These are phyloP conservation scores for Leishmania mexicana DNA, from an alignment of 208 protist genomes.

Conservation along the genomic window DNA sequence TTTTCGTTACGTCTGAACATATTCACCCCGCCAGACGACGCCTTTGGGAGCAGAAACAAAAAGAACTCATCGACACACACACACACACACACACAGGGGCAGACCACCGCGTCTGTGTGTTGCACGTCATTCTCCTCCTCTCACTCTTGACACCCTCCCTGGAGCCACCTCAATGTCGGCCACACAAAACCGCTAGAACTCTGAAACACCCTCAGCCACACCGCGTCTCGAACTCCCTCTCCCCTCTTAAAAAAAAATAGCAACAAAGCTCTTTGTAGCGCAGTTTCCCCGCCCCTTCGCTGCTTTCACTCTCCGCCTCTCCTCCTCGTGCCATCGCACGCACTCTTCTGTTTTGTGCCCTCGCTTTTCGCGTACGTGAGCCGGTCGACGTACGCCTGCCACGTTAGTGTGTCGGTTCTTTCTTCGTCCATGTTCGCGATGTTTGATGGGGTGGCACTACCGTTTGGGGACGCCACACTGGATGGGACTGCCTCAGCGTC, in stretches of 20 bases:
- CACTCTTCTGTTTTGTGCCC: neutral
- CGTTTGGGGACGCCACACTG: conserved; percentile 6
- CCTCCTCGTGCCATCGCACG: neutral
- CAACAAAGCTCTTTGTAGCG: too few species aligned
- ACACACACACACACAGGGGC: neutral
- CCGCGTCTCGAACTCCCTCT: neutral
- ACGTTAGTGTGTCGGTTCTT: neutral
- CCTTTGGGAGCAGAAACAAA: neutral
- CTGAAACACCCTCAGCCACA: too few species aligned
- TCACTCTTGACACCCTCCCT: neutral
- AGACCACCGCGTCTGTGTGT: neutral
- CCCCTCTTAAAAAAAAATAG: neutral
- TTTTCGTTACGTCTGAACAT: too few species aligned
- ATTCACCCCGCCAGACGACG: neutral
- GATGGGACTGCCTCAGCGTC: neutral
- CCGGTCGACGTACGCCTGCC: neutral
- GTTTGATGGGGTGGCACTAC: conserved; percentile 22
- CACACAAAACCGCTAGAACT: too few species aligned
- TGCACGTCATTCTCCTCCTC: neutral
- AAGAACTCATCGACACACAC: neutral
- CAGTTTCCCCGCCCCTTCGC: neutral
- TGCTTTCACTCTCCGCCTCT: conserved; percentile 1
- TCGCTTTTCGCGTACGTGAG: neutral
- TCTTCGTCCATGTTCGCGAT: neutral
- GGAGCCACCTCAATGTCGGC: too few species aligned